Base-by-base conservation (phyloP, 805 yeast genomes). In the Wickerhamomyces pijperi region DNA sequence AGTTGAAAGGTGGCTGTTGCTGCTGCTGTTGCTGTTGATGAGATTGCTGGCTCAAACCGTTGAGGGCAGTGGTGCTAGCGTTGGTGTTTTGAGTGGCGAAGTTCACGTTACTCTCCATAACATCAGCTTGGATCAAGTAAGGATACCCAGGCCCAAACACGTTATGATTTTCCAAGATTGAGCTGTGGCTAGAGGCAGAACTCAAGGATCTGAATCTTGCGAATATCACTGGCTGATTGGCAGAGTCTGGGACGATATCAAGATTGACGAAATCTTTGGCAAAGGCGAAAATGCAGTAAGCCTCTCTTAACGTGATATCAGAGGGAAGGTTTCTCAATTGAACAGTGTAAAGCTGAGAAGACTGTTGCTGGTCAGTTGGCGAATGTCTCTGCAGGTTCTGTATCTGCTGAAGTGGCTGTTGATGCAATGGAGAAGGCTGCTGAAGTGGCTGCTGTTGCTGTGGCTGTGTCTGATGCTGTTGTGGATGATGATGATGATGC, bases 271-370 rank as follows among this genome's bases (percentile, higher is more conserved):
- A 79, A 47, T 79, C 85, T 44, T 66, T 60, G n/a, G 84, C 82
- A 39, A 82, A 60, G 5, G 90, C 71, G 54, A 82, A 82, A 7
- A 82, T 67, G 14, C 79, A 64, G 36, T 71, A 65, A 2, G 83
- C 78, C 55, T 82, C 94, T 55, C 92, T 70, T 28, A 67, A 46
- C 2, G 82, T 57, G 21, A 82, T 62, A 58, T 82, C 86, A 4
- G 59, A 47, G 8, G 94, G 92, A 12, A 79, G 52, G 50, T 78
- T 79, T 47, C 64, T 63, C 37, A 82, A 52, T 43, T 62, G 66
- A 35, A 76, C 47, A 12, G 57, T 51, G 36, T 50, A 57, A 3
- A 39, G 18, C 18, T 39, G 36, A 23, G 37, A 41, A 4, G 21
- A 20, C 4, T 37, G 39, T 4, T 32, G 43, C 32, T 33, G 41